These are phyloP conservation scores for Xylariomycetidae sp. DNA, from an alignment of 2,329 filamentous ascomycete species.

Conservation along the genomic window DNA sequence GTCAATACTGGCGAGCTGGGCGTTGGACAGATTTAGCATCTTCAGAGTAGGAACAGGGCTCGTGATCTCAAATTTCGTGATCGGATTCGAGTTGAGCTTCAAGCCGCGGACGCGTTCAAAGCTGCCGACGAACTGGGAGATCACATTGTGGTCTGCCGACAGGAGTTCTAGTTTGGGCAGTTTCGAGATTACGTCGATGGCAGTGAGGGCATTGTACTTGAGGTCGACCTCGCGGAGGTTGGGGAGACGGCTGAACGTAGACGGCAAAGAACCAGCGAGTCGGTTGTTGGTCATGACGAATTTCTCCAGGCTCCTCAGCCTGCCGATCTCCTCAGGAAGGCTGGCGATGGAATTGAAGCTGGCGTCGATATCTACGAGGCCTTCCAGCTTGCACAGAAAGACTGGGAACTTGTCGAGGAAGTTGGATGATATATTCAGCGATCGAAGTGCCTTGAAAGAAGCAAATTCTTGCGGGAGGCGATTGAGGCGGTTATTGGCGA, in stretches of 20 bases:
- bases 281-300: slow-evolving; percentile 96
- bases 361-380: slow-evolving; percentile 86
- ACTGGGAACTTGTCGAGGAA: slow-evolving; percentile 79
- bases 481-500: slow-evolving; percentile 88
- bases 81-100: slow-evolving; percentile 88
- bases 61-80: slow-evolving; percentile 86
- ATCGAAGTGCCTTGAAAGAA: slow-evolving; percentile 72
- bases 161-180: slow-evolving; percentile 84
- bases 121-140: slow-evolving; percentile 85
- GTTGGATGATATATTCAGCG: slow-evolving; percentile 90
- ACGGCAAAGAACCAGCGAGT: slow-evolving; percentile 69
- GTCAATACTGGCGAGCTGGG: slow-evolving; percentile 86
- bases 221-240: slow-evolving; percentile 89
- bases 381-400: slow-evolving; percentile 77
- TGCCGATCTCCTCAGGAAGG: slow-evolving; percentile 74
- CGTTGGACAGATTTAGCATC: slow-evolving; percentile 82
- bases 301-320: slow-evolving; percentile 74
- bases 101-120: slow-evolving; percentile 81
- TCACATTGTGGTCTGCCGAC: slow-evolving; percentile 85
- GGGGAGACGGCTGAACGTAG: slow-evolving; percentile 65
- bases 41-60: slow-evolving; percentile 75
- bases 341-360: slow-evolving; percentile 89
- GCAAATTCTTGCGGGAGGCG: slow-evolving; percentile 78
- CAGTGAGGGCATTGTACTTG: slow-evolving; percentile 85
- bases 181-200: slow-evolving; percentile 80